A percentile compares a stretch with the other conserved stretches of the same genome.
Conservation (phyloP, 129 eudicot genomes). For the Lonicera japonica region DNA sequence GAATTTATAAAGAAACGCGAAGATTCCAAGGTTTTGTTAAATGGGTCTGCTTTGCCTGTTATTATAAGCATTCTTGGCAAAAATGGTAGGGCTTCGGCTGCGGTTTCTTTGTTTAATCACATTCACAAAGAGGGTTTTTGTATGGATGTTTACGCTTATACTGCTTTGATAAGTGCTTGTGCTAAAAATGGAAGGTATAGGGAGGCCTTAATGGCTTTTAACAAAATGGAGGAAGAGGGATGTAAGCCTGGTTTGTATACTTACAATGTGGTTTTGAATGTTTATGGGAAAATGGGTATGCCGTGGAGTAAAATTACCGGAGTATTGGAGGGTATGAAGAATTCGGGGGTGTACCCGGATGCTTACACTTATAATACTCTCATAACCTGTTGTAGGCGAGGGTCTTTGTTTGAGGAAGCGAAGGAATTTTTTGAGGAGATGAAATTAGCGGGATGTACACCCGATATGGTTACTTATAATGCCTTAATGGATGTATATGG, state of each 20-base stretch:
- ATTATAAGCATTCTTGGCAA: constrained; percentile 65
- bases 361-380: constrained; percentile 82
- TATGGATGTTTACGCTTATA: constrained; percentile 70
- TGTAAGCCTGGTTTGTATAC: constrained; percentile 73
- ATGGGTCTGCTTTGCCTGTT: constrained; percentile 66
- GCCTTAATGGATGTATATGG: constrained; percentile 89
- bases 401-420: constrained; percentile 72
- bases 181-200: constrained; percentile 70
- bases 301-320: constrained; percentile 65
- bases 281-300: constrained; percentile 93
- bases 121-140: constrained; percentile 59
- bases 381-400: constrained; percentile 80
- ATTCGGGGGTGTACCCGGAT: constrained; percentile 59
- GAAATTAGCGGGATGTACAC: constrained; percentile 58
- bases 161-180: constrained; percentile 65
- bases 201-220: constrained; percentile 66
- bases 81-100: constrained; percentile 56
- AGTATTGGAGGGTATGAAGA: constrained; percentile 58
- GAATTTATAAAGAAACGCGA: constrained; percentile 45
- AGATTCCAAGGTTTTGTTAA: constrained; percentile 31
- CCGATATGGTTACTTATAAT: constrained; percentile 88
- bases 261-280: constrained; percentile 82
- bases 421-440: constrained; percentile 72
- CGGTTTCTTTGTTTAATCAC: constrained; percentile 55
- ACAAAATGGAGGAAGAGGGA: constrained; percentile 85